Conservation (phyloP, 768 basidiomycete species). For the Lentinula sp. region DNA sequence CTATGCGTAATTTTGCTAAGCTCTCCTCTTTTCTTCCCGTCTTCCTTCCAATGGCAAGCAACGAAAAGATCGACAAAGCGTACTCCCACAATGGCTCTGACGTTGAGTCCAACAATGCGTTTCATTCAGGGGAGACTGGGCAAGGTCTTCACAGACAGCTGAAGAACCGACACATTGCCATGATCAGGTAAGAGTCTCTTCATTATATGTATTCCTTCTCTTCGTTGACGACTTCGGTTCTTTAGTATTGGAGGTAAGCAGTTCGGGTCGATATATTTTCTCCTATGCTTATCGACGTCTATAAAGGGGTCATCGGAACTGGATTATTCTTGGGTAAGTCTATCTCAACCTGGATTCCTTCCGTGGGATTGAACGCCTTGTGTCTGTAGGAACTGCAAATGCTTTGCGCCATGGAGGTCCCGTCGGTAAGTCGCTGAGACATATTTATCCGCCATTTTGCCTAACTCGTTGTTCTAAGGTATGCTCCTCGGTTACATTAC, state of each 20-base stretch:
- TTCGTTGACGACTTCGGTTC: neutral
- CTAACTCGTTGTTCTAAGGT: constrained; percentile 24
- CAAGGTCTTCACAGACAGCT: constrained; percentile 48
- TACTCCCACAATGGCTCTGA: neutral
- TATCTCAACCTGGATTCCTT: constrained; percentile 23
- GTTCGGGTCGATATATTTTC: neutral
- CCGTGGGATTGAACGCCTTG: constrained; percentile 18
- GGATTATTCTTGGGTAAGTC: constrained; percentile 57
- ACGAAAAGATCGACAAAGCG: neutral
- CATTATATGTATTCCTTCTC: neutral
- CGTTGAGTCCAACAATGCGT: constrained; percentile 1
- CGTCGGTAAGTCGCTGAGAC: constrained; percentile 34
- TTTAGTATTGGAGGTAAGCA: constrained; percentile 4
- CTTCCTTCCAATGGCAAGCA: neutral
- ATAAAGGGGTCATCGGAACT: constrained; percentile 49
- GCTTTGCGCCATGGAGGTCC: constrained; percentile 56
- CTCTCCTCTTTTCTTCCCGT: neutral
- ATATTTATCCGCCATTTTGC: neutral
- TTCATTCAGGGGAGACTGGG: neutral
- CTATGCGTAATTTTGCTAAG: neutral
- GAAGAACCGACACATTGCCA: constrained; percentile 75
- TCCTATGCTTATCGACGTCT: constrained; percentile 13
- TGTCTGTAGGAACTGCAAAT: neutral
- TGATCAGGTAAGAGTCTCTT: constrained; percentile 53
- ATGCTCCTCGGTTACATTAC: constrained; percentile 64